These are phyloP conservation scores for Cyanidiococcus yangmingshanensis DNA, from an alignment of 23 red algal species.

Conservation along the genomic window DNA sequence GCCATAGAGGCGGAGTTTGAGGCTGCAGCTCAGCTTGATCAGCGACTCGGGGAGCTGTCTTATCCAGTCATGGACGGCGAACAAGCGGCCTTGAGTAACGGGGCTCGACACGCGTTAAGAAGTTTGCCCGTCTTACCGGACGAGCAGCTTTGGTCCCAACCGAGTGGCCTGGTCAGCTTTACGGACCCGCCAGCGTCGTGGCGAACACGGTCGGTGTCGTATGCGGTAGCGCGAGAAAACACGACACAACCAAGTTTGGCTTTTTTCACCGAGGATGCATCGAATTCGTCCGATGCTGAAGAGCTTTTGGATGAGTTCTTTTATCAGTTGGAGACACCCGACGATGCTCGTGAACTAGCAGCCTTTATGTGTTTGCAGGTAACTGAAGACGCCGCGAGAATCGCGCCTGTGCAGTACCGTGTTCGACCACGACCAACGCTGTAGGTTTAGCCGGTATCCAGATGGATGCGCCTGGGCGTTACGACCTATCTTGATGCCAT, in stretches of 20 bases:
- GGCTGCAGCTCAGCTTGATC: neutral
- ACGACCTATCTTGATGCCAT: no score
- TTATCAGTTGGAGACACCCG: neutral
- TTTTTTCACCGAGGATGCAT: neutral
- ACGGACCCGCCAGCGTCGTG: neutral
- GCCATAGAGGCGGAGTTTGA: neutral
- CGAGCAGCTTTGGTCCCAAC: neutral
- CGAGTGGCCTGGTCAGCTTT: neutral
- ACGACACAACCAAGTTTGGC: neutral
- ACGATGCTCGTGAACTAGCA: neutral
- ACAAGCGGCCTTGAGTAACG: neutral
- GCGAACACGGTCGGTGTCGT: neutral
- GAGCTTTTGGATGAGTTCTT: neutral
- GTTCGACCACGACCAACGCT: neutral
- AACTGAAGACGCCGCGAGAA: neutral
- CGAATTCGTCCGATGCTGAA: neutral
- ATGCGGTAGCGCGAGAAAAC: neutral
- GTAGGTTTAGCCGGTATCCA: no score
- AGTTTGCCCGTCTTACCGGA: constrained; percentile 5
- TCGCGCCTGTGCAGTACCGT: neutral
- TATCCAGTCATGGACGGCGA: neutral
- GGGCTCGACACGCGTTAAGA: neutral
- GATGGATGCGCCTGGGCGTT: no score
- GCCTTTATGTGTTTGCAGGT: neutral
- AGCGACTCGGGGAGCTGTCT: neutral